Conservation (phyloP, 495 filamentous ascomycete genomes). For the Neurospora hispaniola region DNA sequence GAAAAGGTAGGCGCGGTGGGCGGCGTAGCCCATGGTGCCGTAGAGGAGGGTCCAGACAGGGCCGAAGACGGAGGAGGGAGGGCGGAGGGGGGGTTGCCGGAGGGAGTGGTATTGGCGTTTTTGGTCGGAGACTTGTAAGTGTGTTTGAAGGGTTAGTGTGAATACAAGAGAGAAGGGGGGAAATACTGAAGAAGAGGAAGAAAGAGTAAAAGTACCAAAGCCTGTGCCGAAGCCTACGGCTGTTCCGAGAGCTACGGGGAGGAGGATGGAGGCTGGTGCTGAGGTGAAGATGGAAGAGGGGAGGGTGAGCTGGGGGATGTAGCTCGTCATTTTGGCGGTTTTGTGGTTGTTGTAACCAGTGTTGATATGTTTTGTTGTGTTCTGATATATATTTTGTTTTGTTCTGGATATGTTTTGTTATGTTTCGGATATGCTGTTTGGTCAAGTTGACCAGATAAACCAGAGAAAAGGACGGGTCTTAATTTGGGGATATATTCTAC, state of each 20-base stretch:
- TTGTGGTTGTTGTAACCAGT: neutral
- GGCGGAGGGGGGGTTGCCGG: conserved; percentile 69
- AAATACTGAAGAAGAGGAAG: neutral
- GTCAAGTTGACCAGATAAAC: neutral
- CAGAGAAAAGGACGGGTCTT: neutral
- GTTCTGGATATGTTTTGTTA: neutral
- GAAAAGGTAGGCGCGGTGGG: conserved; percentile 52
- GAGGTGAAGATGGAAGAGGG: conserved; percentile 52
- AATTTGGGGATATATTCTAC: neutral
- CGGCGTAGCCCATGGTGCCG: conserved; percentile 78
- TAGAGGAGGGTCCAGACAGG: conserved; percentile 84
- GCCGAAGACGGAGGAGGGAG: conserved; percentile 71
- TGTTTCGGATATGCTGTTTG: neutral
- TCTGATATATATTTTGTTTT: neutral
- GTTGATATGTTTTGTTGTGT: neutral
- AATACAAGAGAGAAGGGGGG: neutral
- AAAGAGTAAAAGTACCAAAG: conserved; percentile 32
- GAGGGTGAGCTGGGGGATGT: conserved; percentile 52
- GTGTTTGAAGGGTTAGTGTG: neutral
- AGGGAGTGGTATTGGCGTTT: conserved; percentile 50
- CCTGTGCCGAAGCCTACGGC: conserved; percentile 50
- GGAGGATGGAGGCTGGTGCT: conserved; percentile 55
- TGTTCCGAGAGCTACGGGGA: conserved; percentile 55
- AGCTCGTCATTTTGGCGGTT: conserved; percentile 48
- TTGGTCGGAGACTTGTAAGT: conserved; percentile 38